Evolutionary conservation across 1,139 yeast species (phyloP).

Genomic region (Yamadazyma sp.): DNA sequence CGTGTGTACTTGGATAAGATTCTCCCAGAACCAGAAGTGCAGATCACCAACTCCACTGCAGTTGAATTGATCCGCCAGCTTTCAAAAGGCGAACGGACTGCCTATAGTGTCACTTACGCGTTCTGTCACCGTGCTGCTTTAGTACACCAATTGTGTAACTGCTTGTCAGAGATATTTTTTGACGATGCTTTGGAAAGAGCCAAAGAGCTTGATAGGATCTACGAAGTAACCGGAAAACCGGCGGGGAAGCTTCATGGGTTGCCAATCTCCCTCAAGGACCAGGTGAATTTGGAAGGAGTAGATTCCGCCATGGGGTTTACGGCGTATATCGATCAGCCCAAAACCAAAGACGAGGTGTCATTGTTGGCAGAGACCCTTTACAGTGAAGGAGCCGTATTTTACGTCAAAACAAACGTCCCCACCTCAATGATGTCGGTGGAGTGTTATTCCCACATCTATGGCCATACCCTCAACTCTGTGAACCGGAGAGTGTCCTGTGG

Average conservation of each 20-base stretch:
- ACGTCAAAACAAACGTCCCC: conserved; percentile 4
- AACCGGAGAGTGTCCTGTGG: conserved; percentile 30
- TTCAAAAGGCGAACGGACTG: conserved; percentile 10
- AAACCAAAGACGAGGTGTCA: conserved; percentile 11
- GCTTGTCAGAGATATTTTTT: conserved; percentile 33
- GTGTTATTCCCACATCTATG: conserved; percentile 28
- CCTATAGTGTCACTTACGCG: conserved; percentile 14
- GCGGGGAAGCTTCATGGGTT: conserved; percentile 36
- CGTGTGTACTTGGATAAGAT: conserved; percentile 30
- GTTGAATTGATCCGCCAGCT: conserved; percentile 5
- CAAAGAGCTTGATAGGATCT: conserved; percentile 24
- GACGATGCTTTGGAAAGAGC: conserved; percentile 30
- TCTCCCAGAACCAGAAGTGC: conserved; percentile 27
- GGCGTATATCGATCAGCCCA: conserved; percentile 24
- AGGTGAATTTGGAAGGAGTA: conserved; percentile 34
- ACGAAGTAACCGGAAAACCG: conserved; percentile 19
- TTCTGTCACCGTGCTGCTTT: conserved; percentile 34
- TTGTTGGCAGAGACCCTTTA: conserved; percentile 20
- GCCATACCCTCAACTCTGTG: conserved; percentile 28
- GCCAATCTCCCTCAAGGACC: conserved; percentile 39
- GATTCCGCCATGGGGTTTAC: conserved; percentile 48
- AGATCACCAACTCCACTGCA: conserved; percentile 27
- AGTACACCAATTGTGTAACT: conserved; percentile 43
- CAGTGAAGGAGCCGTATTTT: conserved; percentile 9
- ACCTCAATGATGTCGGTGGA: conserved; percentile 25